phyloP scores from a whole-genome alignment of 2,329 filamentous ascomycete genomes.

The Diaporthe sp. region DNA sequence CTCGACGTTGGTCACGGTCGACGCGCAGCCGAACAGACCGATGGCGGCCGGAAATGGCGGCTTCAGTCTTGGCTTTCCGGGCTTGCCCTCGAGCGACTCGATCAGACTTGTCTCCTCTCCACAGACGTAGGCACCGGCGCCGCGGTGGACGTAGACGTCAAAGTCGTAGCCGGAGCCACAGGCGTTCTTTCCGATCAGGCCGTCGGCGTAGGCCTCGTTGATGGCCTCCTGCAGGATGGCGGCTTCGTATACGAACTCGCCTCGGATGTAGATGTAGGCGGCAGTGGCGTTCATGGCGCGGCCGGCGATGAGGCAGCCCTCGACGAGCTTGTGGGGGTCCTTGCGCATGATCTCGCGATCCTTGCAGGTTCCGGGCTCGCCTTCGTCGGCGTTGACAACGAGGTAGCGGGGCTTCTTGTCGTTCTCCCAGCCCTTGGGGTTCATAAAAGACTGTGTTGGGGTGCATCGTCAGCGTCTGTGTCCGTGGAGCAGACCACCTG shows the following conservation, averaged over 20 bases:
- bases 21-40: conserved; percentile 97
- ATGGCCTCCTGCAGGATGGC: conserved; percentile 94
- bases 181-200: conserved; percentile 97
- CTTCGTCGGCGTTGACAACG: conserved; percentile 98
- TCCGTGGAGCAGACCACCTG: background rate
- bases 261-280: conserved; percentile 99
- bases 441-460: conserved; percentile 90
- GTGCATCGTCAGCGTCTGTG: conserved; percentile 43
- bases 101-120: conserved; percentile 99
- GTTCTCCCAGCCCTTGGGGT: conserved; percentile 99
- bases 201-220: conserved; percentile 96
- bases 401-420: conserved; percentile 95
- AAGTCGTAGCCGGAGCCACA: conserved; percentile 98
- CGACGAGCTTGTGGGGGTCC: conserved; percentile 98
- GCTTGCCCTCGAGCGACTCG: conserved; percentile 98
- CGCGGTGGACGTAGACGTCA: conserved; percentile 95
- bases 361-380: conserved; percentile 99
- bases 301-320: conserved; percentile 95
- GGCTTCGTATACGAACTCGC: conserved; percentile 97
- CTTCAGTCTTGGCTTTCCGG: conserved; percentile 98
- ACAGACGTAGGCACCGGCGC: conserved; percentile 97
- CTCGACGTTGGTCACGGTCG: conserved; percentile 98
- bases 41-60: conserved; percentile 98
- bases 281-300: conserved; percentile 99
- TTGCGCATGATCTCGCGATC: conserved; percentile 99